Evolutionary conservation across 2,329 filamentous ascomycete species (phyloP), one percentile per base, ranked within the genome.

Genomic region (Penicillium glabrum): DNA sequence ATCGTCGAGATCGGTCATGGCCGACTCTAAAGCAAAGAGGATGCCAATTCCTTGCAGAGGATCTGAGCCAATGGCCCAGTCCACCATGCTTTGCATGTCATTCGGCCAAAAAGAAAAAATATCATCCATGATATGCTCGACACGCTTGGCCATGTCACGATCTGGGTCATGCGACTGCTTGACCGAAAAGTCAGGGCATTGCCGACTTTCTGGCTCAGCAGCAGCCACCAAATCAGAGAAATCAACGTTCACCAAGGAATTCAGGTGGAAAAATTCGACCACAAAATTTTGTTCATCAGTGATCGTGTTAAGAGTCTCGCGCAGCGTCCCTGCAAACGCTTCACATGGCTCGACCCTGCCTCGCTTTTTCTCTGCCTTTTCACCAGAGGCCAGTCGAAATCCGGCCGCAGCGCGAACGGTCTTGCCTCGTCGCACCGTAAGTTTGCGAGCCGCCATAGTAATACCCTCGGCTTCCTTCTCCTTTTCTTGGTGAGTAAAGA

Each of bases 241-340:
- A 69, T 97, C 93, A 16, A 84, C 77, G 35, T 86, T 88, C 67
- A 92, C 88, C 27, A 93, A 81, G 2, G 91, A 96, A n/a, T 89
- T 90, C 26, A 95, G 86, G 67, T 98, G 93, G 82, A 98, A 98
- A 73, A 97, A 95, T 65, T 96, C 91, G n/a, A 96, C 87, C 48
- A 97, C 82, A 70, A 98, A 99, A 71, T 97, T 98, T 72, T 99
- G 93, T 75, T 99, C 95, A 72, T 93, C 93, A 65, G 91, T 88
- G 57, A 97, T 87, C 54, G 96, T 82, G 6, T 89, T 90, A 45
- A 93, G 78, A 61, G 95, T 85, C 67, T 97, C 91, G 56, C 95
- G 89, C 59, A 97, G 77, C 13, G 91, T 86, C 37, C 87, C 87
- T 0, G 86, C 82, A 73, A 98, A 96, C 3, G 91, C 86, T 73